Conservation (phyloP, 176 grass and related monocot species). For the Otatea glauca region DNA sequence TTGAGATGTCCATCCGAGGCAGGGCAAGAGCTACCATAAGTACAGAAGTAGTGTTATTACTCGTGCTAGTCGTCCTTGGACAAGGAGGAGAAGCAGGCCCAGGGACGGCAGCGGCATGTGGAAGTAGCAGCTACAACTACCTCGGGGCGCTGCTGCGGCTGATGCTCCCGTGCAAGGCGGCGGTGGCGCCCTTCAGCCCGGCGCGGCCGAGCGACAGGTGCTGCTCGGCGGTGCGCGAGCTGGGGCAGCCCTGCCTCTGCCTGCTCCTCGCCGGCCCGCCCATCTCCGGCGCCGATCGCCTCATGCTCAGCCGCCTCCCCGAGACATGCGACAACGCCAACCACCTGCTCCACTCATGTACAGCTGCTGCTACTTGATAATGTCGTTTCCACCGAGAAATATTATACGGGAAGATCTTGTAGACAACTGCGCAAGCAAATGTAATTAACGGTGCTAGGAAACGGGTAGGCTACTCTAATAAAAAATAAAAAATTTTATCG, state of each 20-base stretch:
- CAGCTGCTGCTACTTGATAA: neutral
- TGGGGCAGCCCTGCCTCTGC: conserved; percentile 62
- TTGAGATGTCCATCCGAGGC: no score
- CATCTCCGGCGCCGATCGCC: conserved; percentile 54
- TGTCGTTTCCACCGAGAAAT: neutral
- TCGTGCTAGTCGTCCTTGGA: neutral
- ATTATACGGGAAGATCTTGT: neutral
- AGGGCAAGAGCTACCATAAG: neutral
- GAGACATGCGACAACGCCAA: conserved; percentile 15
- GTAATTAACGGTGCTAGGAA: no score
- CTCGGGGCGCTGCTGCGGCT: conserved; percentile 46
- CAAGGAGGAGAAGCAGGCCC: neutral
- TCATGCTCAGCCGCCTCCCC: conserved; percentile 50
- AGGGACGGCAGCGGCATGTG: neutral
- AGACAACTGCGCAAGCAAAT: no score
- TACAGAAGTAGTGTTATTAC: neutral
- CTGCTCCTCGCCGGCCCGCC: conserved; percentile 47
- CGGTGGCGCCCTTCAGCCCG: conserved; percentile 60
- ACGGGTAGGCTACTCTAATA: no score
- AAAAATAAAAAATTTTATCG: no score
- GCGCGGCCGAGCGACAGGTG: conserved; percentile 44
- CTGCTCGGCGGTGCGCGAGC: conserved; percentile 51
- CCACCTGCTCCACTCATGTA: conserved; percentile 1
- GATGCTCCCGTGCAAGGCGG: conserved; percentile 58
- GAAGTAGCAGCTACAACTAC: conserved; percentile 22